Conservation (phyloP, 495 filamentous ascomycete genomes). For the Lasiosphaeria hispida region DNA sequence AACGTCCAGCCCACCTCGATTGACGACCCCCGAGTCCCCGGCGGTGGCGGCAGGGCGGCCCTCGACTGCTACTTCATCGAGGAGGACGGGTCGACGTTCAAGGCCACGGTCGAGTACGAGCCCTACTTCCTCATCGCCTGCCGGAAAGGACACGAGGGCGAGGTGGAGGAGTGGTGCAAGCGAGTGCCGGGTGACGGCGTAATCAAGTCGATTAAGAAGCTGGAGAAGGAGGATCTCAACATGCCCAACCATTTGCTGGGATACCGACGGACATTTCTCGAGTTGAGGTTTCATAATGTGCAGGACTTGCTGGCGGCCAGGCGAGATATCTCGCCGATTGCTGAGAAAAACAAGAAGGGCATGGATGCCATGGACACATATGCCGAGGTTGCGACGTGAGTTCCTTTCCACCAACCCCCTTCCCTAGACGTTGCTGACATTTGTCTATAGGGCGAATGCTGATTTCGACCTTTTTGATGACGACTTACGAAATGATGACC, state of each 20-base stretch:
- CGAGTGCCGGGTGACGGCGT: constrained; percentile 78
- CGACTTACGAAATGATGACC: constrained; percentile 77
- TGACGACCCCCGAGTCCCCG: constrained; percentile 76
- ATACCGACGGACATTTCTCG: constrained; percentile 80
- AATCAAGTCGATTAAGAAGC: constrained; percentile 69
- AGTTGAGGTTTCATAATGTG: constrained; percentile 85
- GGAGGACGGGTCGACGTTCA: constrained; percentile 90
- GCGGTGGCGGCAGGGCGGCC: constrained; percentile 74
- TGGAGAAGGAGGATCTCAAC: constrained; percentile 90
- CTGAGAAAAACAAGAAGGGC: constrained; percentile 93
- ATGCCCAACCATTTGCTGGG: constrained; percentile 97
- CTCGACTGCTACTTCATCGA: constrained; percentile 98
- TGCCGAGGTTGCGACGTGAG: constrained; percentile 87
- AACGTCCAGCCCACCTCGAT: constrained; percentile 90
- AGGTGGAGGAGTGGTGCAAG: constrained; percentile 95
- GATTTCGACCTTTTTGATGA: constrained; percentile 98
- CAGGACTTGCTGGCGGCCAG: constrained; percentile 77
- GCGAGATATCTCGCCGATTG: constrained; percentile 80
- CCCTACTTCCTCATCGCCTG: constrained; percentile 94
- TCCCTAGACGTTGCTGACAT: too few species aligned
- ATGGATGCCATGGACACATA: constrained; percentile 97
- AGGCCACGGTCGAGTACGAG: constrained; percentile 93
- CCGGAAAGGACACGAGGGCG: constrained; percentile 80
- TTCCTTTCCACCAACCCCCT: too few species aligned
- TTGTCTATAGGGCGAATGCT: constrained; percentile 66